These are phyloP conservation scores for Euphorbia peplus DNA, from an alignment of 345 rosid genomes.

Conservation along the genomic window DNA sequence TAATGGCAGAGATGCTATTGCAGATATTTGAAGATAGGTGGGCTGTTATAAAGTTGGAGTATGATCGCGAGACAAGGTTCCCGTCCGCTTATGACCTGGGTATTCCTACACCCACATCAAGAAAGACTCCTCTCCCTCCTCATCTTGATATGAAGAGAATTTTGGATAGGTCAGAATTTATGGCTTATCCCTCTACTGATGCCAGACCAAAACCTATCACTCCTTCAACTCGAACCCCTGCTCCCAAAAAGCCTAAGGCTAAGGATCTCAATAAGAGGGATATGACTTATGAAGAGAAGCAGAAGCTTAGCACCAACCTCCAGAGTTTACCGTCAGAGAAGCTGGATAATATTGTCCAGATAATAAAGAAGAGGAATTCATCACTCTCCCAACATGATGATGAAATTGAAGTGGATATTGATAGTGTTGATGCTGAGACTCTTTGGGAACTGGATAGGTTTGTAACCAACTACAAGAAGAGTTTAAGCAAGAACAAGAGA, in stretches of 20 bases:
- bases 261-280: constrained; percentile 93
- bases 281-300: constrained; percentile 97
- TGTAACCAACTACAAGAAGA: constrained; percentile 90
- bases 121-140: constrained; percentile 56
- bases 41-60: constrained; percentile 76
- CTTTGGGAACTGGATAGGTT: constrained; percentile 99
- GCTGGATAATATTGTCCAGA: constrained; percentile 89
- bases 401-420: constrained; percentile 97
- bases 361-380: constrained; percentile 87
- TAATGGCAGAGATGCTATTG: constrained; percentile 73
- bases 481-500: constrained; percentile 94
- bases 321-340: constrained; percentile 89
- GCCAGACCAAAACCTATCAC: constrained; percentile 52
- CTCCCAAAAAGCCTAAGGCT: constrained; percentile 92
- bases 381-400: constrained; percentile 74
- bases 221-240: constrained; percentile 82
- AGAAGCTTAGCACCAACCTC: constrained; percentile 87
- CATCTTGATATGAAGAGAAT: constrained; percentile 78
- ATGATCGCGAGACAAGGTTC: constrained; percentile 63
- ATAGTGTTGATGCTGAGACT: constrained; percentile 94
- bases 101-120: constrained; percentile 54
- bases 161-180: constrained; percentile 71
- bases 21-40: constrained; percentile 85
- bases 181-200: constrained; percentile 43
- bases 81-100: constrained; percentile 50